These are phyloP conservation scores for Phialocephala sp. DNA, from an alignment of 2,329 filamentous ascomycete species.

Conservation along the genomic window DNA sequence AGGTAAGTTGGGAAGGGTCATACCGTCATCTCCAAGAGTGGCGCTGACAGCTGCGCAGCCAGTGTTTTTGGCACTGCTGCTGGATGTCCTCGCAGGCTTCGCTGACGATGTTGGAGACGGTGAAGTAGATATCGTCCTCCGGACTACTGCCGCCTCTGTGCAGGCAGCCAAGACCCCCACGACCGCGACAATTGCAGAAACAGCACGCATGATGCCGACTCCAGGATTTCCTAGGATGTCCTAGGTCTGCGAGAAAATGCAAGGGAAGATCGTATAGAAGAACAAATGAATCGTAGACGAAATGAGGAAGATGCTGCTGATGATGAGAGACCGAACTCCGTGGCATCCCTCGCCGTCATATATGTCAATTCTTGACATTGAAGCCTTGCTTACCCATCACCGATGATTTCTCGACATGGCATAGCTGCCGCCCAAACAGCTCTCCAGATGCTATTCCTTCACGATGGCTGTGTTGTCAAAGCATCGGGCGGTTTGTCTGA, in stretches of 20 bases:
- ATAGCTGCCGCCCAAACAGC: background rate
- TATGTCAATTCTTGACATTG: background rate
- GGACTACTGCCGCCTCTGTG: background rate
- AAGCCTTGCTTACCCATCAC: background rate
- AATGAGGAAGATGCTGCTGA: slow-evolving; percentile 4
- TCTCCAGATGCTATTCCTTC: background rate
- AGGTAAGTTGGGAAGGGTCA: background rate
- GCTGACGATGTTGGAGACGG: background rate
- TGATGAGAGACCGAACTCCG: slow-evolving; percentile 1
- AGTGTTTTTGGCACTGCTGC: background rate
- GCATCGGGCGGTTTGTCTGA: background rate
- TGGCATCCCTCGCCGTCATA: background rate
- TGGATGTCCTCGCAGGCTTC: background rate
- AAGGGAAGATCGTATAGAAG: background rate
- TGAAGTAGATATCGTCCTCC: background rate
- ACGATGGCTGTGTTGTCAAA: slow-evolving; percentile 6
- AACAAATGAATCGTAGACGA: background rate
- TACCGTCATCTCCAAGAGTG: background rate
- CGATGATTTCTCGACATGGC: background rate
- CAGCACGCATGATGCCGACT: background rate
- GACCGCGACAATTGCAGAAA: background rate
- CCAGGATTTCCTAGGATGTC: background rate
- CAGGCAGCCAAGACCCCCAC: background rate
- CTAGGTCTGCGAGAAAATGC: background rate
- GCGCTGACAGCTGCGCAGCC: slow-evolving; percentile 4